Evolutionary conservation across 305 asterid genomes (phyloP).

Genomic region (Solanum hybrid): DNA sequence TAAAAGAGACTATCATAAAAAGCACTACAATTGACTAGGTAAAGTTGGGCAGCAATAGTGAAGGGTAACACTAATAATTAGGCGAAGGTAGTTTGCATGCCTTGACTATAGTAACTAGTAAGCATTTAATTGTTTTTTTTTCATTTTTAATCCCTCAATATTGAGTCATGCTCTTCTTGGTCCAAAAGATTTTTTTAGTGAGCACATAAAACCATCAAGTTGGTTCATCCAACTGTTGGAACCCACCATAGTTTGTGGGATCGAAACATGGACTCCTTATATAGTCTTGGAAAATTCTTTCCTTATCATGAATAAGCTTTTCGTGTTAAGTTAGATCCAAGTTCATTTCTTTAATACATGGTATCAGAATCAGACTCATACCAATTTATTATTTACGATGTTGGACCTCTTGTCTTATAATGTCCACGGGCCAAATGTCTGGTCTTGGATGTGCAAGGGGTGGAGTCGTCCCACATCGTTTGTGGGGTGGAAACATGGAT

Average conservation of each 20-base stretch:
- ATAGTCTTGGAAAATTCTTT: not conserved
- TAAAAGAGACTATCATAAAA: not conserved
- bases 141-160: not conserved
- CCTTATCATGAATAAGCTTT: not conserved
- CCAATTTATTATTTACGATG: not conserved
- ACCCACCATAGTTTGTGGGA: not conserved
- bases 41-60: not conserved
- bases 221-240: not conserved
- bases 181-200: not conserved
- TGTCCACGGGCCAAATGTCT: not conserved
- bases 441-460: not conserved
- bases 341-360: not conserved
- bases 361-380: not conserved
- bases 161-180: not conserved
- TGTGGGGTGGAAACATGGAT: not conserved
- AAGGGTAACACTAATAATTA: not conserved
- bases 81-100: constrained; percentile 3
- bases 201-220: not conserved
- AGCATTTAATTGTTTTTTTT: not conserved
- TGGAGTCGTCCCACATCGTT: not conserved
- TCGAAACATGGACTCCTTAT: not conserved
- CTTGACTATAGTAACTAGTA: not conserved
- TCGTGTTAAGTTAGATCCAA: not conserved
- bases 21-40: not conserved
- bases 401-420: not conserved